A percentile compares a stretch with the other conserved stretches of the same genome.
phyloP scores from a whole-genome alignment of 2,329 filamentous ascomycete species.

The Phoma sp. region DNA sequence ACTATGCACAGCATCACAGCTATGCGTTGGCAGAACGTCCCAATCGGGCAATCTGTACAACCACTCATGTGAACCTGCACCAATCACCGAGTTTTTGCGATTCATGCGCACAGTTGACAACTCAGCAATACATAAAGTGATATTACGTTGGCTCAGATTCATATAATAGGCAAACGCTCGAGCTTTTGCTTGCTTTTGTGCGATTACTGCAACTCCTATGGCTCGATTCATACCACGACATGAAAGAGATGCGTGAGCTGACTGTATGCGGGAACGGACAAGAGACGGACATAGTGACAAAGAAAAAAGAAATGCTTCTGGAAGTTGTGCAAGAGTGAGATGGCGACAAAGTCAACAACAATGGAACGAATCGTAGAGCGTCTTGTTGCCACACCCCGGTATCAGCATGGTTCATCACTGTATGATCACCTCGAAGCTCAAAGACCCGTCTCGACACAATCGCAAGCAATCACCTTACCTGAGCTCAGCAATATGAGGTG shows the following conservation, averaged over 20 bases:
- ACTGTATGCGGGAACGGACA: not conserved
- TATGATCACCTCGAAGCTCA: not conserved
- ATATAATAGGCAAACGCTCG: not conserved
- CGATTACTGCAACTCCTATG: not conserved
- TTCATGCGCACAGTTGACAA: not conserved
- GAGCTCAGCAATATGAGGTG: not conserved
- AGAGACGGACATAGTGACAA: not conserved
- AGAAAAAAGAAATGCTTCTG: not conserved
- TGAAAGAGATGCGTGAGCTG: not conserved
- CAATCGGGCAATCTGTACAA: slow-evolving; percentile 11
- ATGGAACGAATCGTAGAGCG: not conserved
- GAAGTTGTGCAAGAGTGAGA: not conserved
- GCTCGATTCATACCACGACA: not conserved
- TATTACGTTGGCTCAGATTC: not conserved
- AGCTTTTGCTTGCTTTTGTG: not conserved
- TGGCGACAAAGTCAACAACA: not conserved
- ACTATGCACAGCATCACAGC: slow-evolving; percentile 5
- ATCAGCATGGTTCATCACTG: not conserved
- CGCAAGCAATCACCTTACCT: slow-evolving; percentile 1
- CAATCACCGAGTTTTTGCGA: not conserved
- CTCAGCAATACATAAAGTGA: not conserved
- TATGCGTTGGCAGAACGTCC: slow-evolving; percentile 13
- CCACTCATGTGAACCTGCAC: slow-evolving; percentile 1
- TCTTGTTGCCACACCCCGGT: slow-evolving; percentile 6
- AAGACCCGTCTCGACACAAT: not conserved